Evolutionary conservation across 257 asterid species (phyloP), one percentile per base, ranked within the genome.

Genomic region (Fraxinus excelsior): DNA sequence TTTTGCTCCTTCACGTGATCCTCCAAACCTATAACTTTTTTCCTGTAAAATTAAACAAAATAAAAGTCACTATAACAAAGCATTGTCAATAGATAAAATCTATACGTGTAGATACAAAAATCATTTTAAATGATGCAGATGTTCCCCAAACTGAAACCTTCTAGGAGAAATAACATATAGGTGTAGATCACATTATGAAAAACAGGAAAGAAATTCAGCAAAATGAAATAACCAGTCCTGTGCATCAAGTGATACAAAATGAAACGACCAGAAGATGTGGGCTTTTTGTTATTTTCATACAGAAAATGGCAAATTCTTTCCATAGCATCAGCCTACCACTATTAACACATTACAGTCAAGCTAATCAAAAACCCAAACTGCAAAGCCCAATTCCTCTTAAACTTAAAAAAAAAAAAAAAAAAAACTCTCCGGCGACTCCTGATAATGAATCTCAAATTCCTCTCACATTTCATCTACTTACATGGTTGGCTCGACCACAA

Each of bases 1-100:
- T 91, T 88, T 77, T 90, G 88, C 82, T 93, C 90, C 60, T 83
- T 90, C 87, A 87, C 77, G 44, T 72, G 76, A 81, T 91, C 97
- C 81, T 69, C 82, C 38, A 95, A 83, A 66, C 91, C 96, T 58
- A 93, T 95, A 49, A 93, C 82, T 67, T 87, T 86, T 80, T 88
- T 89, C 89, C 97, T 94, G 81, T 9, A 70, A 76, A 73, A 64
- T 23, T 67, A 60, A 53, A 73, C 4, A 56, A 29, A 38, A 44
- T 64, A 60, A 29, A 34, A 37, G 19, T 11, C 18, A 62, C 12
- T 6, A 42, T 35, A 71, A 13, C 23, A 26, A 49, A 40, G 67
- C 53, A 44, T 60, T 62, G 66, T 7, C 71, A 4, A 31, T 37
- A 44, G 12, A 34, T 21, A 51, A 26, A n/a, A 1, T 40, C 49